Percentiles rank a stretch among this genome's conserved stretches.
Evolutionary conservation across 2,329 filamentous ascomycete species (phyloP).

Genomic region (Aspergillus glaucus): DNA sequence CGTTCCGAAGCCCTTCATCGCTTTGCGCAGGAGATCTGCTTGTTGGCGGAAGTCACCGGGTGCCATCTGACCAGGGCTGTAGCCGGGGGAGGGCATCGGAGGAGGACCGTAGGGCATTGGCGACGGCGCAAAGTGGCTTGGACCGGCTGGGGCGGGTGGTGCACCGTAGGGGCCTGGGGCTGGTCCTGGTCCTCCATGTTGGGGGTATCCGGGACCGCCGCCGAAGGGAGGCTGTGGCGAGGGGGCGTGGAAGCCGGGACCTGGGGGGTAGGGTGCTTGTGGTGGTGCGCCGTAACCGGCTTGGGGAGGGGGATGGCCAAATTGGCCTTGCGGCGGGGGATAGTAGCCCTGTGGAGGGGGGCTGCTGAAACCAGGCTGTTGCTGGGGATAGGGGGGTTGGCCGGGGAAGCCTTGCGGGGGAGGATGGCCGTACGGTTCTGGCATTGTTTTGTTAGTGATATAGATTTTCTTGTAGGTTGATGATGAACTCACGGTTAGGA

Average conservation of each 20-base stretch:
- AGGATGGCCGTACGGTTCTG: slow-evolving; percentile 17
- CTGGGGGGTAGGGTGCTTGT: slow-evolving; percentile 6
- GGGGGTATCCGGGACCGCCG: slow-evolving; percentile 18
- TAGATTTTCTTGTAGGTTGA: background rate
- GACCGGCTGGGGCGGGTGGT: slow-evolving; percentile 9
- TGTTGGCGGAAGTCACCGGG: slow-evolving; percentile 60
- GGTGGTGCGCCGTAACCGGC: slow-evolving; percentile 14
- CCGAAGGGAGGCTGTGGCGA: slow-evolving; percentile 12
- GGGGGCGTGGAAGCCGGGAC: slow-evolving; percentile 8
- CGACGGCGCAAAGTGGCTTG: slow-evolving; percentile 10
- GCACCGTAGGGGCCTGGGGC: slow-evolving; percentile 21
- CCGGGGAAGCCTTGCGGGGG: too few relatives aligned
- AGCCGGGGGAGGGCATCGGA: slow-evolving; percentile 65
- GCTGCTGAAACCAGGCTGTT: slow-evolving; percentile 11
- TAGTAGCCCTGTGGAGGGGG: slow-evolving; percentile 21
- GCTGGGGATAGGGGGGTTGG: slow-evolving; percentile 19
- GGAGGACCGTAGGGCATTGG: slow-evolving; percentile 44
- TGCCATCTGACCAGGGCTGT: slow-evolving; percentile 64
- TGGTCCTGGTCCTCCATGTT: slow-evolving; percentile 18
- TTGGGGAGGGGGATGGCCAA: slow-evolving; percentile 35
- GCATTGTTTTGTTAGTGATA: background rate
- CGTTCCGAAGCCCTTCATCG: slow-evolving; percentile 93
- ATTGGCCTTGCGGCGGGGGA: slow-evolving; percentile 20
- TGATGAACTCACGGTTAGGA: slow-evolving; percentile 1
- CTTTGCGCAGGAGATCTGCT: slow-evolving; percentile 64